Percentiles rank a stretch among this genome's conserved stretches.
phyloP scores from a whole-genome alignment of 129 eudicot genomes.

The Chrysanthemum seticuspe region DNA sequence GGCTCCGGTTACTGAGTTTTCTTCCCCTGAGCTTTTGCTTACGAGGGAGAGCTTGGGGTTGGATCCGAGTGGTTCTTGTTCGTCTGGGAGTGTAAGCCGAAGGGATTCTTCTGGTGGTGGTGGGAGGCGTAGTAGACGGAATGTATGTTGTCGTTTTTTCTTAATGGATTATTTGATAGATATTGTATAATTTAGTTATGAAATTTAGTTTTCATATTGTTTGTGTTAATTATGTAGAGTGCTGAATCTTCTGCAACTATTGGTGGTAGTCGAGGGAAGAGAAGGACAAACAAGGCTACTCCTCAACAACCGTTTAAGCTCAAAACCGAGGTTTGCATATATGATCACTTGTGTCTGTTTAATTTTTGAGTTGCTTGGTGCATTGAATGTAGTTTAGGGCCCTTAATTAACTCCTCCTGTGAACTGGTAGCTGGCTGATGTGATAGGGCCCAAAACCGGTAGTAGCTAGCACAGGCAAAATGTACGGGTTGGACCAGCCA shows the following conservation, averaged over 20 bases:
- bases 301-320: constrained; percentile 82
- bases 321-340: constrained; percentile 69
- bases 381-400: too few species aligned
- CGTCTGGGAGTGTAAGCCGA: constrained; percentile 65
- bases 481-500: too few species aligned
- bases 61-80: constrained; percentile 46
- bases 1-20: constrained; percentile 54
- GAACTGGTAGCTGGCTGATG: too few species aligned
- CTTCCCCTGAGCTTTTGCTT: constrained; percentile 59
- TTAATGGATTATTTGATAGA: not conserved
- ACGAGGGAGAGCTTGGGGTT: constrained; percentile 81
- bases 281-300: constrained; percentile 53
- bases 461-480: too few species aligned
- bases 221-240: constrained; percentile 52
- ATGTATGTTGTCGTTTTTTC: constrained; percentile 46
- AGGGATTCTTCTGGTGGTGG: constrained; percentile 62
- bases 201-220: not conserved
- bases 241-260: constrained; percentile 58
- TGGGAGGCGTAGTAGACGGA: constrained; percentile 64
- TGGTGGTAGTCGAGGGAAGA: constrained; percentile 61
- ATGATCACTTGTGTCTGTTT: not conserved
- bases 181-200: constrained; percentile 13
- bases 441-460: too few species aligned
- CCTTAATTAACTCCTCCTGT: too few species aligned
- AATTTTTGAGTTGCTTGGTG: too few species aligned